Base-by-base conservation (phyloP, 805 yeast genomes). In the Blastobotrys muscicola region DNA sequence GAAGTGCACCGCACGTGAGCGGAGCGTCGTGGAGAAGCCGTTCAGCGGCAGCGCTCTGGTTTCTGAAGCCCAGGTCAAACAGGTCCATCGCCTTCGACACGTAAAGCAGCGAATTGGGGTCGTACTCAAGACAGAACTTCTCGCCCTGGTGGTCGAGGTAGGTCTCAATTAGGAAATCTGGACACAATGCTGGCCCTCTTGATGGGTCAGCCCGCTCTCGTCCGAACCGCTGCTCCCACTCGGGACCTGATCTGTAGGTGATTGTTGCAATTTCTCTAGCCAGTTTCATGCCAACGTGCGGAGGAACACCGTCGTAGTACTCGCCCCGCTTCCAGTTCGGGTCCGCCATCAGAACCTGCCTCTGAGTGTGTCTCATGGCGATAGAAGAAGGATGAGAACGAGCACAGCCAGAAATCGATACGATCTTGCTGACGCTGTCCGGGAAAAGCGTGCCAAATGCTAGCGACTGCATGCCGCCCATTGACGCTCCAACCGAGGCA, bases 401-500 rank as follows among this genome's bases (percentile, higher is more conserved):
- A 2, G 95, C 95, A 67, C 96, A 87, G 2, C 94, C 96, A 36
- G 90, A 80, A 26, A 89, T 84, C n/a, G 85, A 74, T 1, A 86
- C 75, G 2, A 89, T 71, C 43, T 81, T 78, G 4, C 72, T 74
- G 2, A 87, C 95, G 44, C 71, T 74, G 39, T 81, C 80, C 1
- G 94, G 83, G 55, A 83, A 89, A 56, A 83, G 94, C 58, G 77
- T 73, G 1, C 86, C 95, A 61, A 78, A 85, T 0, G 96, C 94
- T 44, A 89, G 70, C 7, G 90, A 80, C 65, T 87, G 96, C 96
- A 89, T 86, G n/a, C 96, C 97, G n/a, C 97, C 97, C 94, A 89
- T 85, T 0, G 95, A 85, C 2, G 94, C 80, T 4, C 97, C 97
- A 6, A 89, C 77, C 1, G 85, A 75, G 1, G 95, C 95, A 60